Evolutionary conservation across 2,329 filamentous ascomycete species (phyloP).

Genomic region (Furcasterigmium sp.): DNA sequence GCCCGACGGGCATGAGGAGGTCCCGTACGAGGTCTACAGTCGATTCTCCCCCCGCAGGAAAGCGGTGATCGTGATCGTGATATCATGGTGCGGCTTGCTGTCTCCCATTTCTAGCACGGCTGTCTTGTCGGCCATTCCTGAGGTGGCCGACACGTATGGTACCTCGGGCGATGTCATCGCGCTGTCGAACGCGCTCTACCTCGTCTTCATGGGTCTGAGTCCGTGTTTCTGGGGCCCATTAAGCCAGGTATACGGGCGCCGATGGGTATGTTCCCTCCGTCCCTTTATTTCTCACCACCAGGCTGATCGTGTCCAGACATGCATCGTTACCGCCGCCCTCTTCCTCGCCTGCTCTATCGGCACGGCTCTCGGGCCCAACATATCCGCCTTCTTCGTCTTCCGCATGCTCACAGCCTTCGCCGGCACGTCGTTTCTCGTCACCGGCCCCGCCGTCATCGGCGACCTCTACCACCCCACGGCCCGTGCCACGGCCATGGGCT

Average conservation of each 20-base stretch:
- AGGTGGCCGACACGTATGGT: conserved; percentile 60
- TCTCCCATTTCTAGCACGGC: conserved; percentile 71
- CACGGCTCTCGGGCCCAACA: conserved; percentile 65
- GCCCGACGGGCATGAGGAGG: conserved; percentile 17
- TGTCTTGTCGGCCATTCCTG: conserved; percentile 67
- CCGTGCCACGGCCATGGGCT: conserved; percentile 67
- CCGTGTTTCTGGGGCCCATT: conserved; percentile 70
- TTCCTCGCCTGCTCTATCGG: conserved; percentile 66
- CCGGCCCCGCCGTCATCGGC: conserved; percentile 61
- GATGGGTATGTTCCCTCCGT: conserved; percentile 38
- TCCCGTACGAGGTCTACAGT: conserved; percentile 58
- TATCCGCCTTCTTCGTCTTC: conserved; percentile 68
- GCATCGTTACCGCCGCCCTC: conserved; percentile 52
- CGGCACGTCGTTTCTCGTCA: conserved; percentile 68
- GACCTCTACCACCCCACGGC: conserved; percentile 40
- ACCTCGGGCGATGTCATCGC: conserved; percentile 68
- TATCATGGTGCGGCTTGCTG: conserved; percentile 69
- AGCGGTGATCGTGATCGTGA: conserved; percentile 58
- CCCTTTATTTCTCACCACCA: background rate
- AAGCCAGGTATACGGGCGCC: conserved; percentile 58
- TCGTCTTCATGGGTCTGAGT: conserved; percentile 67
- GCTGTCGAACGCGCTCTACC: conserved; percentile 66
- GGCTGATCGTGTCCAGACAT: conserved; percentile 38
- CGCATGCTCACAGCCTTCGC: conserved; percentile 70
- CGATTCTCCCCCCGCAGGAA: conserved; percentile 59